A percentile compares a stretch with the other conserved stretches of the same genome.
Evolutionary conservation across 805 yeast species (phyloP).

Genomic region (Candida mattraensis): DNA sequence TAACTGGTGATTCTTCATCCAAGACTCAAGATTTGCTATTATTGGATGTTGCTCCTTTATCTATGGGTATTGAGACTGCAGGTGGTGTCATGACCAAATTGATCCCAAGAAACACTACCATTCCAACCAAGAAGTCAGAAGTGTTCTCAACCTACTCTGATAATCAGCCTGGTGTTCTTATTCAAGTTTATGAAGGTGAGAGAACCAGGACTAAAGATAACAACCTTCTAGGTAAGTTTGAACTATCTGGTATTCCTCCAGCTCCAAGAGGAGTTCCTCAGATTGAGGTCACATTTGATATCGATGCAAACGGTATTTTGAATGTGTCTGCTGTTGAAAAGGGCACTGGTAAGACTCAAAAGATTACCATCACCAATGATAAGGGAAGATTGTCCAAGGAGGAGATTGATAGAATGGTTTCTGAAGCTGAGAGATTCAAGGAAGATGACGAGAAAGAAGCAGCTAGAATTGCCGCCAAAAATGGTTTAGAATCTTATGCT

Average conservation of each 20-base stretch:
- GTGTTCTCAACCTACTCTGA: conserved; percentile 80
- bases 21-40: conserved; percentile 94
- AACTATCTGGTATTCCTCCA: conserved; percentile 68
- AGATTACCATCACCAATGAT: conserved; percentile 48
- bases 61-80: conserved; percentile 80
- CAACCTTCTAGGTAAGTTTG: conserved; percentile 73
- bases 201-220: conserved; percentile 76
- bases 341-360: conserved; percentile 52
- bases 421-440: conserved; percentile 62
- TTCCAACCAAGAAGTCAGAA: conserved; percentile 74
- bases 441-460: conserved; percentile 64
- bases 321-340: conserved; percentile 59
- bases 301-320: conserved; percentile 77
- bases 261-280: conserved; percentile 82
- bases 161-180: conserved; percentile 81
- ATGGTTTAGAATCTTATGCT: conserved; percentile 57
- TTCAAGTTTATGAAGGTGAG: conserved; percentile 80
- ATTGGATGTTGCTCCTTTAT: conserved; percentile 93
- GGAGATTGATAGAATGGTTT: conserved; percentile 64
- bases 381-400: conserved; percentile 58
- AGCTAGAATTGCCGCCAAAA: conserved; percentile 54
- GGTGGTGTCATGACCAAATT: conserved; percentile 82
- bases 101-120: conserved; percentile 74
- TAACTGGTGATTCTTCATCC: conserved; percentile 93
- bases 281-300: conserved; percentile 71